These are phyloP conservation scores for Glarea lozoyensis DNA, from an alignment of 495 filamentous ascomycete species.

Conservation along the genomic window DNA sequence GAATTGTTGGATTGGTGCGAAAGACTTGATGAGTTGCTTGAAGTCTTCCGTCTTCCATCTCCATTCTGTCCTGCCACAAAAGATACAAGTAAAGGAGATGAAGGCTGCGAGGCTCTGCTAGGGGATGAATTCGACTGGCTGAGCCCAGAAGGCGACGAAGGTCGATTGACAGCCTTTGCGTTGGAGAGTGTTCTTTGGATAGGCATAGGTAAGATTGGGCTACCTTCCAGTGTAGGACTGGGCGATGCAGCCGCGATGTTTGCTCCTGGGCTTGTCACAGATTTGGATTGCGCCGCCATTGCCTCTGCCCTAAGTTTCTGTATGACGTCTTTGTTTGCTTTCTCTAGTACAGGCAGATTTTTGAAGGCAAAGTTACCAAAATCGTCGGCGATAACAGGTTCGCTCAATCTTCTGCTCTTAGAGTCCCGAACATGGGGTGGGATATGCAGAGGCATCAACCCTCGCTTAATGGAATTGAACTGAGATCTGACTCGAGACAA, in stretches of 20 bases:
- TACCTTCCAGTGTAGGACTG: slow-evolving; percentile 68
- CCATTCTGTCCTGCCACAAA: slow-evolving; percentile 76
- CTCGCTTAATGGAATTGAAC: slow-evolving; percentile 74
- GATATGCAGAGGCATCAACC: slow-evolving; percentile 90
- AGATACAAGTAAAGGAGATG: slow-evolving; percentile 85
- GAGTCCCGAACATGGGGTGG: slow-evolving; percentile 89
- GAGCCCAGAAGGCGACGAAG: slow-evolving; percentile 73
- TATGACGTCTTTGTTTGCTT: slow-evolving; percentile 97
- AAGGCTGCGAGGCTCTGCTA: slow-evolving; percentile 81
- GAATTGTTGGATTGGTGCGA: slow-evolving; percentile 69
- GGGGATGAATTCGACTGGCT: slow-evolving; percentile 80
- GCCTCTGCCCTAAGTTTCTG: slow-evolving; percentile 90
- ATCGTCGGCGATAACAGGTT: slow-evolving; percentile 81
- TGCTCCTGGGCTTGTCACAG: slow-evolving; percentile 21
- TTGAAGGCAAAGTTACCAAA: slow-evolving; percentile 97
- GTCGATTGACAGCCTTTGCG: slow-evolving; percentile 64
- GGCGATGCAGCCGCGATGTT: slow-evolving; percentile 25
- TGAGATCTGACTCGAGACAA: slow-evolving; percentile 74
- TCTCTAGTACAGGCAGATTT: slow-evolving; percentile 91
- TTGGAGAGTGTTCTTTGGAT: slow-evolving; percentile 76
- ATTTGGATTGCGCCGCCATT: slow-evolving; percentile 54
- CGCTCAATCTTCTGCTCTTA: slow-evolving; percentile 79
- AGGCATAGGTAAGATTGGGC: slow-evolving; percentile 70
- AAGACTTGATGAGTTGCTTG: slow-evolving; percentile 75
- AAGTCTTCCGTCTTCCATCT: slow-evolving; percentile 50